A percentile compares a stretch with the other conserved stretches of the same genome.
Evolutionary conservation across 176 grass and related monocot genomes (phyloP).

Genomic region (Bothriochloa decipiens): DNA sequence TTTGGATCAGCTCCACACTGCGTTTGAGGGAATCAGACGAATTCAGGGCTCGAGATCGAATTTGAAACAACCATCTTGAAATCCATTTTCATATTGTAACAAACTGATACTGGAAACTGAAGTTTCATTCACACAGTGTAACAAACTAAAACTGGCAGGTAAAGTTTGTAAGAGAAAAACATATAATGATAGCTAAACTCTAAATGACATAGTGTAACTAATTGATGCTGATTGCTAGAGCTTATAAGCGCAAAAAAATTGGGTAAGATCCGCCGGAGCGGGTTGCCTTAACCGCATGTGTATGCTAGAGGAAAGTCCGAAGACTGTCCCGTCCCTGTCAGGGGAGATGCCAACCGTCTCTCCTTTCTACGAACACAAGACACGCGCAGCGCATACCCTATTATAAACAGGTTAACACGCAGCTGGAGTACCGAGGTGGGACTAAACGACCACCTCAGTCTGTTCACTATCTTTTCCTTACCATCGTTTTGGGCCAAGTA

Average conservation of each 20-base stretch:
- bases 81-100: not conserved
- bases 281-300: conserved; percentile 60
- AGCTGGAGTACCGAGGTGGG: not conserved
- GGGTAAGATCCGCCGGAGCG: conserved; percentile 48
- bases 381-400: rapidly evolving
- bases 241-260: conserved; percentile 4
- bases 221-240: no score
- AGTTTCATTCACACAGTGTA: no score
- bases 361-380: conserved; percentile 62
- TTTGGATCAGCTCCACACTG: conserved; percentile 89
- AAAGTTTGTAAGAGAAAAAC: not conserved
- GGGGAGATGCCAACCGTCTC: conserved; percentile 96
- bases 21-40: not conserved
- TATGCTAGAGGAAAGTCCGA: conserved; percentile 45
- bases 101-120: not conserved
- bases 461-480: not conserved
- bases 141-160: not conserved
- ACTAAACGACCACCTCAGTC: conserved; percentile 32
- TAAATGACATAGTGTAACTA: no score
- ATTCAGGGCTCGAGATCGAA: not conserved
- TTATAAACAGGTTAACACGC: not conserved
- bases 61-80: not conserved
- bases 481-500: not conserved
- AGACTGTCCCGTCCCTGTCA: conserved; percentile 73
- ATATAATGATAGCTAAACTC: no score